A percentile compares a stretch with the other conserved stretches of the same genome.
Conservation (phyloP, 2,329 filamentous ascomycete species). For the Cryphonectria nitschkei region DNA sequence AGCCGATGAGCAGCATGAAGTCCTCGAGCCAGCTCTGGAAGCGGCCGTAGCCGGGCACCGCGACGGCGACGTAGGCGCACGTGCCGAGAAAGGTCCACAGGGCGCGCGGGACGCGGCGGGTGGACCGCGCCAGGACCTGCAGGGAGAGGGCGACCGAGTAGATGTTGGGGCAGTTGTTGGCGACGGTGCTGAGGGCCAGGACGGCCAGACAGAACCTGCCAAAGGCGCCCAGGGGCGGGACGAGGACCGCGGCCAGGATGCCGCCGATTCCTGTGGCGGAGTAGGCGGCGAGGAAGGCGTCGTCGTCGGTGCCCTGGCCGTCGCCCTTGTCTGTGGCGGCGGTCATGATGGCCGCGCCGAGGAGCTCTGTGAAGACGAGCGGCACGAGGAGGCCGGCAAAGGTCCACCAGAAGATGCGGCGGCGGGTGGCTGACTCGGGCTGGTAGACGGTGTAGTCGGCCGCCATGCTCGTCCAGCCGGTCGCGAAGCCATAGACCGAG, state of each 20-base stretch:
- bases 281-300: constrained; percentile 50
- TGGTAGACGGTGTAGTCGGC: constrained; percentile 84
- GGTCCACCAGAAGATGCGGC: constrained; percentile 70
- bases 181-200: constrained; percentile 68
- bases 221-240: constrained; percentile 66
- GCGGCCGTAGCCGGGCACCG: constrained; percentile 69
- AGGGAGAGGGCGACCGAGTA: constrained; percentile 72
- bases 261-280: constrained; percentile 60
- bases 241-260: constrained; percentile 66
- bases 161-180: constrained; percentile 73
- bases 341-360: constrained; percentile 71
- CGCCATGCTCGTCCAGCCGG: constrained; percentile 75
- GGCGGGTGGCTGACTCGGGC: constrained; percentile 60
- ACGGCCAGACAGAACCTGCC: constrained; percentile 73
- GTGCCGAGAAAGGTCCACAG: constrained; percentile 68
- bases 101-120: constrained; percentile 67
- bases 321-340: constrained; percentile 48
- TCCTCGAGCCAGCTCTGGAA: constrained; percentile 69
- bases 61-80: constrained; percentile 67
- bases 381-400: constrained; percentile 71
- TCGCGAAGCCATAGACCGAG: constrained; percentile 69
- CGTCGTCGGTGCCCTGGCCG: constrained; percentile 45
- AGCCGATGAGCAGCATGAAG: constrained; percentile 71
- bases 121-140: constrained; percentile 64
- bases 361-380: constrained; percentile 73